Base-by-base conservation (phyloP, 257 asterid genomes). In the Solanum infundibuliforme region DNA sequence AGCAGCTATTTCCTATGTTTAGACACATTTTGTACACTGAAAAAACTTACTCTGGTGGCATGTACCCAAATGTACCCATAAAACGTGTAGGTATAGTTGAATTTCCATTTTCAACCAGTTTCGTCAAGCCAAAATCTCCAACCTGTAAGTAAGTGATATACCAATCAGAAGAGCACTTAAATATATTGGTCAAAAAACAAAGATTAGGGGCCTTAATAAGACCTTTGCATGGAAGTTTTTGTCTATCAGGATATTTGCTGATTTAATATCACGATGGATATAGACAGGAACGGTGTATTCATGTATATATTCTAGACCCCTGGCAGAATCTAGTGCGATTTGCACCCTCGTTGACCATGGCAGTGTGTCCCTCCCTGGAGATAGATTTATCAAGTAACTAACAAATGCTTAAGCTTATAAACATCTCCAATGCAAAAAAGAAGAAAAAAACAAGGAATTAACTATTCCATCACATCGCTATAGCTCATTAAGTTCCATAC, bases 251-350 rank as follows among this genome's bases (percentile, higher is more conserved):
- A 96, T 96, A 90, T 96, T 96, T 87, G 98, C 98, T 35, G 99
- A 91, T 92, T 96, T 96, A 91, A 96, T 94, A 90, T 95, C 99
- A 87, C 98, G 99, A 87, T 95, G 99, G 89, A 96, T 94, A 92
- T 96, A 95, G 62, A 94, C 92, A 9, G 98, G 98, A 71, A 96
- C 98, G 29, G 99, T 95, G 91, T 96, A 98, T 89, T 96, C 99
- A 16, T 96, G 99, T 87, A 96, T 96, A 89, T 96, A 96, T 87
- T 96, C 99, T 23, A 96, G 98, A 86, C 99, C 99, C 90, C 98
- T 93, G 32, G 99, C 99, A 83, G 99, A 96, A 88, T 96, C 99
- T 68, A 95, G 94, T 39, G 99, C 98, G 84, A 96, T 96, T 89
- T 96, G 99, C 88, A 96, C 93, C 93, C 99, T 93, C 48, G 89